Evolutionary conservation across 148 eudicot genomes (phyloP).

Genomic region (Fallopia convolvulus): DNA sequence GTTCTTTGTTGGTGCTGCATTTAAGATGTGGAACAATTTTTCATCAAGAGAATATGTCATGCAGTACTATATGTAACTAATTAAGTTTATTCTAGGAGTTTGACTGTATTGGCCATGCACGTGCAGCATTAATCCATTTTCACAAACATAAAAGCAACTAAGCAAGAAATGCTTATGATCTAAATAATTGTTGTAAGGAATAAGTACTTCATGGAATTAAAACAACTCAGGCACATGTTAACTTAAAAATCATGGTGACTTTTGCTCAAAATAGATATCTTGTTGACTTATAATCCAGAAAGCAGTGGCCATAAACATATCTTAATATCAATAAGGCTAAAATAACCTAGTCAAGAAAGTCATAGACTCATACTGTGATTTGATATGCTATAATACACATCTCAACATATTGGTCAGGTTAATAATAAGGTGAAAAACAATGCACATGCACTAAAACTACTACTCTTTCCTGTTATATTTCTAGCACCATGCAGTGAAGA

Average conservation of each 20-base stretch:
- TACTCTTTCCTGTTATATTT: not conserved
- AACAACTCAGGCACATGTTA: not conserved
- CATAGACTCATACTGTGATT: not conserved
- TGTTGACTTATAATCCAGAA: not conserved
- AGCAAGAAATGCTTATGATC: not conserved
- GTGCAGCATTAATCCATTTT: not conserved
- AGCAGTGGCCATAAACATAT: not conserved
- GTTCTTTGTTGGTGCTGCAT: not conserved
- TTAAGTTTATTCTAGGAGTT: not conserved
- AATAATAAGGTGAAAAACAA: not conserved
- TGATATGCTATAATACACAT: not conserved
- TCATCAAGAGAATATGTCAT: not conserved
- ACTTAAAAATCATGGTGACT: not conserved
- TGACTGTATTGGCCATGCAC: not conserved
- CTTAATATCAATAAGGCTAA: not conserved
- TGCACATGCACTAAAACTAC: not conserved
- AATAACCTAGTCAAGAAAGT: not conserved
- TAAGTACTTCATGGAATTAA: not conserved
- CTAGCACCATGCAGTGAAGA: not conserved
- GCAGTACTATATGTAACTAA: not conserved
- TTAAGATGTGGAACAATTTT: not conserved
- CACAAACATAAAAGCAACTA: not conserved
- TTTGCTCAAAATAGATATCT: not conserved
- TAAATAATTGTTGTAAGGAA: conserved; percentile 2
- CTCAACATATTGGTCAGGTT: not conserved